These are phyloP conservation scores for Anethum foeniculum DNA, from an alignment of 140 eudicot species.

Conservation along the genomic window DNA sequence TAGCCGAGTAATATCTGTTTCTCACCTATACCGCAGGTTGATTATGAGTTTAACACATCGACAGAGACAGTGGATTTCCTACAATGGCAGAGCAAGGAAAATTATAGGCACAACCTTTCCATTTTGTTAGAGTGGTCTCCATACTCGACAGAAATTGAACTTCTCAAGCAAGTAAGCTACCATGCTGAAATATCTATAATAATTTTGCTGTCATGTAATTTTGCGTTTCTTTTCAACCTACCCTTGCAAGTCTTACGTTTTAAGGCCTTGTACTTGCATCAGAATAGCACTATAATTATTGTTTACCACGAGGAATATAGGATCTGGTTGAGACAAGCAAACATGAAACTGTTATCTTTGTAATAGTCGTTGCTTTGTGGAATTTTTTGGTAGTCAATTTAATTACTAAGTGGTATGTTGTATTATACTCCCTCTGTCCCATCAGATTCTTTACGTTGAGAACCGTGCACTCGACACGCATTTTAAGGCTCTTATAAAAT, in stretches of 20 bases:
- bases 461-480: no score
- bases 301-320: neutral
- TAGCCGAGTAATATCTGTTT: neutral
- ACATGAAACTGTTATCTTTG: neutral
- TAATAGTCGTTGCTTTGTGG: neutral
- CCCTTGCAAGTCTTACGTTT: neutral
- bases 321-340: neutral
- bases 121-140: slow-evolving; percentile 86
- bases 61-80: slow-evolving; percentile 40
- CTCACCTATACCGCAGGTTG: slow-evolving; percentile 43
- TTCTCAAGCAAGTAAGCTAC: slow-evolving; percentile 61
- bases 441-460: no score
- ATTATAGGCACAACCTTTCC: slow-evolving; percentile 41
- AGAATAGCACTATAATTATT: neutral
- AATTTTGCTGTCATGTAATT: neutral
- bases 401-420: neutral
- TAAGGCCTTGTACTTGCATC: neutral
- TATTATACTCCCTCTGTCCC: no score
- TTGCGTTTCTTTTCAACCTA: neutral
- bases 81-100: slow-evolving; percentile 31
- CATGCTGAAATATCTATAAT: neutral
- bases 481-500: no score
- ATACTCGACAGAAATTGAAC: slow-evolving; percentile 59
- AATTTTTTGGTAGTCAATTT: neutral
- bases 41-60: slow-evolving; percentile 44